A percentile compares a stretch with the other conserved stretches of the same genome.
These are phyloP conservation scores for Lathyrus tuberosus DNA, from an alignment of 306 rosid species.

Conservation along the genomic window DNA sequence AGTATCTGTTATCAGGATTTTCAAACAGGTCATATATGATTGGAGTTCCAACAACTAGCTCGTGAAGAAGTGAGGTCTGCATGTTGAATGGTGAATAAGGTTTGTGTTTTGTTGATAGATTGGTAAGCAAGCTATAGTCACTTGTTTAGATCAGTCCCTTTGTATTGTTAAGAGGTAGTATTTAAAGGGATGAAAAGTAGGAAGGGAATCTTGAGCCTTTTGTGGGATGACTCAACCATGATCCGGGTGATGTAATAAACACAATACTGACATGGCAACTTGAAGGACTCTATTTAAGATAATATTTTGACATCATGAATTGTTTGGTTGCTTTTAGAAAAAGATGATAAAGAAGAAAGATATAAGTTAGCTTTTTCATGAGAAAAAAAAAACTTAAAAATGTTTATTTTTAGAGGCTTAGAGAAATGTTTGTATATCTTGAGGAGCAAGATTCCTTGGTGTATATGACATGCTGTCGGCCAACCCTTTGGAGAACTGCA, in stretches of 20 bases:
- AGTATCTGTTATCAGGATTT: conserved; percentile 31
- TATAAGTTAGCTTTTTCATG: too few relatives aligned
- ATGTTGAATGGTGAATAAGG: conserved; percentile 32
- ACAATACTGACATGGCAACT: too few relatives aligned
- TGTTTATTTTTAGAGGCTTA: conserved; percentile 25
- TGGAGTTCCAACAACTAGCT: conserved; percentile 47
- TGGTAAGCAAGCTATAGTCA: too few relatives aligned
- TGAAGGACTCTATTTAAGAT: too few relatives aligned
- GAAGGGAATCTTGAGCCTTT: conserved; percentile 7
- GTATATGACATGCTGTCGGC: too few relatives aligned
- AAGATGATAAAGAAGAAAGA: too few relatives aligned
- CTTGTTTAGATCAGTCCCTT: conserved; percentile 32
- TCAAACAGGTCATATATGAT: conserved; percentile 34
- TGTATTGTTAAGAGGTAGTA: conserved; percentile 24
- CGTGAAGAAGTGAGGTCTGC: conserved; percentile 49
- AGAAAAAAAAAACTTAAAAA: too few relatives aligned
- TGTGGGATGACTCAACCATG: conserved; percentile 39
- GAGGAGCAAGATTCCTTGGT: not conserved
- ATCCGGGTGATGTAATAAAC: not conserved
- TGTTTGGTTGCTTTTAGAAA: conserved; percentile 21
- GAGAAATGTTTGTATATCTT: conserved; percentile 1
- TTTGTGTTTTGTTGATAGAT: conserved; percentile 13
- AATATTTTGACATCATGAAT: too few relatives aligned
- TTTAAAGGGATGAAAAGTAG: conserved; percentile 34
- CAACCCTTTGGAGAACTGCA: too few relatives aligned